Percentiles rank a stretch among this genome's conserved stretches.
These are phyloP conservation scores for Zygosaccharomyces bisporus DNA, from an alignment of 805 yeast genomes.

Conservation along the genomic window DNA sequence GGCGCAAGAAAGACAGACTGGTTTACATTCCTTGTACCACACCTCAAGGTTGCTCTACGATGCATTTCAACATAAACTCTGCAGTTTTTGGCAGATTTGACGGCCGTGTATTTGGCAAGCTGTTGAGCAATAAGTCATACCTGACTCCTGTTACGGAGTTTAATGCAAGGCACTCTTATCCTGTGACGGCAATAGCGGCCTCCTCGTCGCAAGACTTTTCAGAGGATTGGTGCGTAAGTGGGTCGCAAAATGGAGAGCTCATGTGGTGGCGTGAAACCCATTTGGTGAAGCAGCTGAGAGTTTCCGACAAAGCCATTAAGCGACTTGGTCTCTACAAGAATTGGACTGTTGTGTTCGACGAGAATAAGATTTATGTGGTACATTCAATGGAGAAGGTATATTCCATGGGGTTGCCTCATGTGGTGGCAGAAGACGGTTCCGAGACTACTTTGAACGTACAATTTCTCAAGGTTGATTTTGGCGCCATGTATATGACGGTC, in stretches of 20 bases:
- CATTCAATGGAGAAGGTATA: conserved; percentile 23
- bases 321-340: conserved; percentile 24
- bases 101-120: conserved; percentile 36
- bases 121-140: conserved; percentile 34
- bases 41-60: conserved; percentile 38
- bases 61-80: conserved; percentile 34
- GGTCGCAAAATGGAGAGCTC: conserved; percentile 33
- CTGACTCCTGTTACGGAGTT: conserved; percentile 35
- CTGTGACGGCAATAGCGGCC: conserved; percentile 34
- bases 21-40: conserved; percentile 38
- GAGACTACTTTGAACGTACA: conserved; percentile 15
- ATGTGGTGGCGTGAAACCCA: conserved; percentile 37
- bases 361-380: conserved; percentile 25
- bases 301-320: conserved; percentile 24
- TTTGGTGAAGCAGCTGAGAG: conserved; percentile 13
- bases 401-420: conserved; percentile 18
- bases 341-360: conserved; percentile 27
- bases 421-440: conserved; percentile 8
- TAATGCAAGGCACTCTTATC: conserved; percentile 25
- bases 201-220: conserved; percentile 24
- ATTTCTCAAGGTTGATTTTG: conserved; percentile 34
- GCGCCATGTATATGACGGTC: conserved; percentile 26
- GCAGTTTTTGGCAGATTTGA: conserved; percentile 38
- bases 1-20: conserved; percentile 27
- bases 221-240: conserved; percentile 32